Percentiles rank a stretch among this genome's conserved stretches.
These are phyloP conservation scores for Hemileccinum impolitum DNA, from an alignment of 768 basidiomycete species.

Conservation along the genomic window DNA sequence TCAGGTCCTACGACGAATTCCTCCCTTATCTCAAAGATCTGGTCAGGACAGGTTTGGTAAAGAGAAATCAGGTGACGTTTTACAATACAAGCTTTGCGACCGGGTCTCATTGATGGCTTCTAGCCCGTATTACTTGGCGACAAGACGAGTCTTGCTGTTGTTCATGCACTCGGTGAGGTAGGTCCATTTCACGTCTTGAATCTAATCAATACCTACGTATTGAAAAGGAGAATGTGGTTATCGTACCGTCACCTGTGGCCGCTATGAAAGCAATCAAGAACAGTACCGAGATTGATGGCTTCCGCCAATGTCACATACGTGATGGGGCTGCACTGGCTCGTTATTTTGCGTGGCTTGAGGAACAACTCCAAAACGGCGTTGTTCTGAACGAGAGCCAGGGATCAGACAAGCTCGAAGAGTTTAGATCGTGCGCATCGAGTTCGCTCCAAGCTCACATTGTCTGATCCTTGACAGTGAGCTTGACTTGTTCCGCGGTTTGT, in stretches of 20 bases:
- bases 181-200: slow-evolving; percentile 5
- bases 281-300: slow-evolving; percentile 78
- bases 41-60: slow-evolving; percentile 31
- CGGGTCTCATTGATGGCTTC: not conserved
- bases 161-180: slow-evolving; percentile 73
- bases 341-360: slow-evolving; percentile 96
- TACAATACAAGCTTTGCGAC: slow-evolving; percentile 3
- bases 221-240: slow-evolving; percentile 52
- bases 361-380: slow-evolving; percentile 60
- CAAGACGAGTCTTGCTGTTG: slow-evolving; percentile 78
- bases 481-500: slow-evolving; percentile 78
- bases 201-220: not conserved
- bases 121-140: slow-evolving; percentile 76
- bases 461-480: slow-evolving; percentile 51
- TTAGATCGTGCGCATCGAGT: slow-evolving; percentile 61
- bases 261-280: slow-evolving; percentile 84
- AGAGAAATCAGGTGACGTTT: slow-evolving; percentile 28
- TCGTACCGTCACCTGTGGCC: slow-evolving; percentile 69
- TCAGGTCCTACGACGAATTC: slow-evolving; percentile 68
- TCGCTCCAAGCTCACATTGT: not conserved
- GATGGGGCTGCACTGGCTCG: slow-evolving; percentile 85
- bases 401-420: slow-evolving; percentile 74
- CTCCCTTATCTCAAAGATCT: slow-evolving; percentile 60
- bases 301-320: slow-evolving; percentile 82
- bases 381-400: slow-evolving; percentile 76